Percentiles rank a stretch among this genome's conserved stretches.
Conservation (phyloP, 2,329 filamentous ascomycete species). For the Xylaria hypoxylon region DNA sequence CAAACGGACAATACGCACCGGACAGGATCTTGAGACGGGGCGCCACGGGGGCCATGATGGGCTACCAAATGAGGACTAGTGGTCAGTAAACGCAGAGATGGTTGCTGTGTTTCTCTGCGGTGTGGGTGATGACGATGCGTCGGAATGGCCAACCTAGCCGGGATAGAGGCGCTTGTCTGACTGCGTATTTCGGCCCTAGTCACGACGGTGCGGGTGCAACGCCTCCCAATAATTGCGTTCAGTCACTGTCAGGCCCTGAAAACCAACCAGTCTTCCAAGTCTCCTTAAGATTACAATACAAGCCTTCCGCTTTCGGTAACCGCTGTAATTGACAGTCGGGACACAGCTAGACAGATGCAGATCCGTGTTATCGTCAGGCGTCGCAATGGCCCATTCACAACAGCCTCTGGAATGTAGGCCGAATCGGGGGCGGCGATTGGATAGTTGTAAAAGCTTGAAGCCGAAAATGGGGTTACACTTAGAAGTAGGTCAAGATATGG, state of each 20-base stretch:
- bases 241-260: slow-evolving; percentile 40
- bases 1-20: slow-evolving; percentile 60
- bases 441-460: slow-evolving; percentile 42
- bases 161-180: slow-evolving; percentile 46
- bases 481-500: slow-evolving; percentile 36
- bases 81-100: slow-evolving; percentile 41
- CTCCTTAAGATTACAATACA: slow-evolving; percentile 29
- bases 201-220: slow-evolving; percentile 46
- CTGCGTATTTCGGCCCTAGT: slow-evolving; percentile 43
- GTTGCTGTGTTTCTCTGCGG: slow-evolving; percentile 44
- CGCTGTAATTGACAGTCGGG: slow-evolving; percentile 42
- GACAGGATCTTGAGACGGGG: slow-evolving; percentile 71
- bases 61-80: slow-evolving; percentile 55
- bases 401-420: slow-evolving; percentile 43
- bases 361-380: slow-evolving; percentile 46
- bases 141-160: slow-evolving; percentile 45
- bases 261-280: slow-evolving; percentile 42
- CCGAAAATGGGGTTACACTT: slow-evolving; percentile 41
- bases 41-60: slow-evolving; percentile 68
- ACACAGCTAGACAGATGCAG: slow-evolving; percentile 45
- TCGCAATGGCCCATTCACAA: slow-evolving; percentile 46
- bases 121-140: slow-evolving; percentile 47
- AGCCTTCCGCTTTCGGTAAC: slow-evolving; percentile 44
- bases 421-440: slow-evolving; percentile 41
- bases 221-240: slow-evolving; percentile 45